phyloP scores from a whole-genome alignment of 495 filamentous ascomycete species.

The Hypoxylon trugodes region DNA sequence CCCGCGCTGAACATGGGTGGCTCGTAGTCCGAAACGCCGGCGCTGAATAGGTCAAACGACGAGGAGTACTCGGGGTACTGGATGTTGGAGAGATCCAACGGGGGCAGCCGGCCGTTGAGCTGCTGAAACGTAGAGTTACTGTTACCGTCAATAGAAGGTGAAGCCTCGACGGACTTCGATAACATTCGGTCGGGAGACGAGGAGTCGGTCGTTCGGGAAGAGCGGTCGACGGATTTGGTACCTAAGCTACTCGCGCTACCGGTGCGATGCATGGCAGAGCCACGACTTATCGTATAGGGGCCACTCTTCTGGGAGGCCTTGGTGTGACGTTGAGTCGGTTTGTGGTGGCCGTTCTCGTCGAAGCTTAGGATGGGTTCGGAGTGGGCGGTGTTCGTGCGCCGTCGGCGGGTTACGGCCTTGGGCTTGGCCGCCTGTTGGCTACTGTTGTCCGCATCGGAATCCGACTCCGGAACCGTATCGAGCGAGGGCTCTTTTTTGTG shows the following conservation, averaged over 20 bases:
- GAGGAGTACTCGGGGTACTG: conserved; percentile 64
- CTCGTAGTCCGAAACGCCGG: conserved; percentile 66
- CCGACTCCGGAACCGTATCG: conserved; percentile 75
- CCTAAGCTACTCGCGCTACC: conserved; percentile 60
- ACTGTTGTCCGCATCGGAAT: conserved; percentile 56
- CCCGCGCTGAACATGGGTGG: conserved; percentile 72
- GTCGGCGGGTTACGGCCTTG: conserved; percentile 67
- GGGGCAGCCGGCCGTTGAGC: conserved; percentile 67
- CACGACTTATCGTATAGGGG: conserved; percentile 82
- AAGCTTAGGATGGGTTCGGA: conserved; percentile 85
- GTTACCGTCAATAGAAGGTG: conserved; percentile 66
- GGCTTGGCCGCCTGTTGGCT: conserved; percentile 49
- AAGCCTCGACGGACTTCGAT: conserved; percentile 75
- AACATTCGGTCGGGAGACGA: conserved; percentile 59
- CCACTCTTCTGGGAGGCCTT: conserved; percentile 84
- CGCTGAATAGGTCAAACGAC: conserved; percentile 59
- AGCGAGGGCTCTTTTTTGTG: conserved; percentile 86
- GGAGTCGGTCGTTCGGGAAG: conserved; percentile 50
- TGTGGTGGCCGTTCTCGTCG: conserved; percentile 93
- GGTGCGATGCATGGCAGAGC: conserved; percentile 71
- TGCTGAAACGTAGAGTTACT: conserved; percentile 61
- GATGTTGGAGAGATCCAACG: conserved; percentile 68
- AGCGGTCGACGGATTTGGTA: conserved; percentile 74
- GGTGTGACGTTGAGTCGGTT: conserved; percentile 88
- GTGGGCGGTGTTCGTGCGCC: conserved; percentile 78